These are phyloP conservation scores for Nematocida major DNA, from an alignment of 371 early-diverging fungal genomes.

Conservation along the genomic window DNA sequence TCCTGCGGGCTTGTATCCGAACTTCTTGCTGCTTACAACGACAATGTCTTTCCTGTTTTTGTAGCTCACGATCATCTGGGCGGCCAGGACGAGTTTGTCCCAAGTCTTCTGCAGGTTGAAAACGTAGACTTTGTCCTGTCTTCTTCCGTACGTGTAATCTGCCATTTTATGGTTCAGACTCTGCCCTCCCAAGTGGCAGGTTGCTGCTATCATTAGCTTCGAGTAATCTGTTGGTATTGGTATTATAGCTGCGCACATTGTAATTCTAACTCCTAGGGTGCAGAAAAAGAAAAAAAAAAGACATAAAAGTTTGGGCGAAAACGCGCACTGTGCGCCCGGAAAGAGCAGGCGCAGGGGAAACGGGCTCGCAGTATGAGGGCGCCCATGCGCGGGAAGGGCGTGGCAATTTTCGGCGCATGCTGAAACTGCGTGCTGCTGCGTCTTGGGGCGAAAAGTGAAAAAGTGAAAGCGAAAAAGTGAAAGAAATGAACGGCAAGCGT, in stretches of 20 bases:
- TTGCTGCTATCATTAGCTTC: conserved; percentile 55
- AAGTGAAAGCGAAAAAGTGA: background rate
- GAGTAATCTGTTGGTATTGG: conserved; percentile 61
- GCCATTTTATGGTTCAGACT: conserved; percentile 58
- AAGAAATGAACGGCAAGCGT: background rate
- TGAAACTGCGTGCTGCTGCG: too few relatives aligned
- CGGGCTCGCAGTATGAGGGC: too few relatives aligned
- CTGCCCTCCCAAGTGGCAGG: conserved; percentile 64
- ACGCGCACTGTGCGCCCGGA: background rate
- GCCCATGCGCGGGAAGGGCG: too few relatives aligned
- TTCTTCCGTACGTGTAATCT: conserved; percentile 60
- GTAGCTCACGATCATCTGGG: conserved; percentile 82
- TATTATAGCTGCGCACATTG: conserved; percentile 46
- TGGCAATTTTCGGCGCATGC: too few relatives aligned
- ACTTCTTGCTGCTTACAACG: conserved; percentile 85
- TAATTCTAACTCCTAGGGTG: conserved; percentile 38
- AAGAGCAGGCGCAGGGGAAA: too few relatives aligned
- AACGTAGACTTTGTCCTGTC: conserved; percentile 66
- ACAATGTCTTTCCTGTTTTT: conserved; percentile 86
- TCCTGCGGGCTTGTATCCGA: conserved; percentile 92
- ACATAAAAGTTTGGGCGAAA: background rate
- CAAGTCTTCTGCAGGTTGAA: conserved; percentile 95
- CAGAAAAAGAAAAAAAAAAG: conserved; percentile 37
- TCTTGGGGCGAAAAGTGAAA: background rate
- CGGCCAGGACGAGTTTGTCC: conserved; percentile 96